Evolutionary conservation across 345 rosid species (phyloP), one percentile per base, ranked within the genome.

Genomic region (Hypericum androsaemum): DNA sequence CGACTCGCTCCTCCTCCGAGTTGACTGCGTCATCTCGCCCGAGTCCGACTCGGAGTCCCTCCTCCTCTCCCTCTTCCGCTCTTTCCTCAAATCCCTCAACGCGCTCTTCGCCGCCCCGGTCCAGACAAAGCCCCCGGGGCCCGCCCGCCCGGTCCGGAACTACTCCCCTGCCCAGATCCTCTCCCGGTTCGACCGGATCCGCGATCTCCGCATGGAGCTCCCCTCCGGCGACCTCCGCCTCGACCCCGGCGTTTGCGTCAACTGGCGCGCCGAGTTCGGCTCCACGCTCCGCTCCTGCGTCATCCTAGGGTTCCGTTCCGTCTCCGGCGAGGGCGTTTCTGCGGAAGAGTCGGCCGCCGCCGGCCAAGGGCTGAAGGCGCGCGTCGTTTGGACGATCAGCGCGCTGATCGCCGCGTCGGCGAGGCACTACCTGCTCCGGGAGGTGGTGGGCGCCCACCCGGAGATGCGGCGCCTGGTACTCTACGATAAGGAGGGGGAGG

Each of bases 371-470:
- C 7, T 80, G 53, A 80, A 71, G 58, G 66, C 58, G 62, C 54
- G 78, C 50, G 75, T 80, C 55, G 63, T 66, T 54, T 80, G 86
- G 86, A 71, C 77, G 54, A 60, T 80, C 47, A 74, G 73, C 57
- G 73, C 74, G 47, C 39, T 80, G 70, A 66, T 72, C 11, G 77
- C 72, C 7, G 77, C 82, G 13, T 71, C 79, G 8, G 65, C 72
- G 17, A 72, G 77, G 56, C 77, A 71, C 50, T 65, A 56, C 37
- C 41, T 66, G 65, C 50, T 60, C 38, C 57, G 57, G 53, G 75
- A 77, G 32, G 64, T 74, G n/a, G 73, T 74, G 11, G 54, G 32
- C 57, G 64, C 52, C 47, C 72, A 71, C 16, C 6, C 6, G 37
- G 71, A 63, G 43, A 61, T 77, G 71, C 61, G 51, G 60, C 28